A percentile compares a stretch with the other conserved stretches of the same genome.
phyloP scores from a whole-genome alignment of 2,329 filamentous ascomycete genomes.

The Zelopaecilomyces penicillatus region DNA sequence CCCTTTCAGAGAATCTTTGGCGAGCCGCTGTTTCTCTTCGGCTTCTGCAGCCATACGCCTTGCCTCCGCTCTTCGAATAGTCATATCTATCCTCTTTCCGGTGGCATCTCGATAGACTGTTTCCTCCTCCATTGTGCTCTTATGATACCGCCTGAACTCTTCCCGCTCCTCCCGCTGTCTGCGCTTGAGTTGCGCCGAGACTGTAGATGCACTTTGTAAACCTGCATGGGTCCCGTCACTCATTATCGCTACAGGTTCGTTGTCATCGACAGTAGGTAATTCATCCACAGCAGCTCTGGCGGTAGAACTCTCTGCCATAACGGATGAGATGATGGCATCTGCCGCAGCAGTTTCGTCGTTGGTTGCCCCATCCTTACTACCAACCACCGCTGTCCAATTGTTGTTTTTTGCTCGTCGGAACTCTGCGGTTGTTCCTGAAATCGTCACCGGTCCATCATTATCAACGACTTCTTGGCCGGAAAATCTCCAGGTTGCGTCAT shows the following conservation, averaged over 20 bases:
- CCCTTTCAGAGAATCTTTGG: slow-evolving; percentile 65
- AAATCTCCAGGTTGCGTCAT: slow-evolving; percentile 44
- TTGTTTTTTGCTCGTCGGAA: slow-evolving; percentile 72
- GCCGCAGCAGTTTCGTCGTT: slow-evolving; percentile 47
- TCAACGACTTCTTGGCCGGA: slow-evolving; percentile 41
- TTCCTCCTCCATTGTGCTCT: slow-evolving; percentile 52
- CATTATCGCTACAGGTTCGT: slow-evolving; percentile 56
- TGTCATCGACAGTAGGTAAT: slow-evolving; percentile 36
- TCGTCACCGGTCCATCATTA: slow-evolving; percentile 41
- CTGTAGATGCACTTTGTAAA: slow-evolving; percentile 73
- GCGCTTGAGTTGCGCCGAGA: slow-evolving; percentile 59
- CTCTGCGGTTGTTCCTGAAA: slow-evolving; percentile 46
- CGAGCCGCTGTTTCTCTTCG: slow-evolving; percentile 61
- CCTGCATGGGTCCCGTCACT: slow-evolving; percentile 81
- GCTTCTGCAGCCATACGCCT: slow-evolving; percentile 57
- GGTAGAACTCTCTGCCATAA: slow-evolving; percentile 57
- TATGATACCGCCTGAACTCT: slow-evolving; percentile 37
- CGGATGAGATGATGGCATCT: slow-evolving; percentile 68
- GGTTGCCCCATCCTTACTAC: slow-evolving; percentile 20
- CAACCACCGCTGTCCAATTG: slow-evolving; percentile 66
- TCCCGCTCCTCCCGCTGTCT: slow-evolving; percentile 57
- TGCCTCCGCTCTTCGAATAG: slow-evolving; percentile 81
- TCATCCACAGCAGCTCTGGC: slow-evolving; percentile 40
- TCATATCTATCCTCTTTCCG: slow-evolving; percentile 86
- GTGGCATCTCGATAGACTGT: slow-evolving; percentile 94